Evolutionary conservation across 2,329 filamentous ascomycete genomes (phyloP), one percentile per base, ranked within the genome.

Genomic region (Aspergillus intermedius): DNA sequence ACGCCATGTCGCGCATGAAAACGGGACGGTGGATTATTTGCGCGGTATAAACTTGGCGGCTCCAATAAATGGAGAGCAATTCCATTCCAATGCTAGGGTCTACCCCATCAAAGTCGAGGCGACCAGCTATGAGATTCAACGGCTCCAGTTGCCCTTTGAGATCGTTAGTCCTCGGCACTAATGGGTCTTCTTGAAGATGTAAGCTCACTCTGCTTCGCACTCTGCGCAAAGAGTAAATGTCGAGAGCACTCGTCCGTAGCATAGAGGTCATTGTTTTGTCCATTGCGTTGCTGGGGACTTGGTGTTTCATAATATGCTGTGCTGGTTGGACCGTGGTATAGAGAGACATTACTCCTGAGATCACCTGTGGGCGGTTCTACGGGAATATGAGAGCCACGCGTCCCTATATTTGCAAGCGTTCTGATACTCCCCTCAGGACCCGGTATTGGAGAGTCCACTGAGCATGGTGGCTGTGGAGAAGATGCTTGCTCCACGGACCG

Each of bases 51-150:
- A 78, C 75, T 50, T 79, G 77, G 12, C 77, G 71, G 54, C 76
- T 79, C 75, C 76, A 79, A 46, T 79, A 74, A 0, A 80, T 63
- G 0, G 70, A 69, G 0, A 80, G 63, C 1, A 81, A 60, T 44
- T 79, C 74, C 65, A 78, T 74, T 7, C 71, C 77, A 2, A 80
- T 57, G 13, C 78, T 73, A 0, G 77, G 72, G 40, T 78, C 73
- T 1, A 80, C 68, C 1, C 76, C 77, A 54, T 81, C 78, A 58
- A 82, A 80, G 55, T 81, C 77, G 2, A 80, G 71, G 45, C 69
- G 72, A 1, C 68, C 70, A 3, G 67, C 63, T 1, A 69, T 63
- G 35, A 74, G 67, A 51, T 79, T 74, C 47, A 78, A 62, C 0
- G 68, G 65, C 48, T 80, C 77, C 8, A 78, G 60, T 49, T 80